Evolutionary conservation across 2,329 filamentous ascomycete species (phyloP), one percentile per base, ranked within the genome.

Genomic region (Aureobasidium uvarum): DNA sequence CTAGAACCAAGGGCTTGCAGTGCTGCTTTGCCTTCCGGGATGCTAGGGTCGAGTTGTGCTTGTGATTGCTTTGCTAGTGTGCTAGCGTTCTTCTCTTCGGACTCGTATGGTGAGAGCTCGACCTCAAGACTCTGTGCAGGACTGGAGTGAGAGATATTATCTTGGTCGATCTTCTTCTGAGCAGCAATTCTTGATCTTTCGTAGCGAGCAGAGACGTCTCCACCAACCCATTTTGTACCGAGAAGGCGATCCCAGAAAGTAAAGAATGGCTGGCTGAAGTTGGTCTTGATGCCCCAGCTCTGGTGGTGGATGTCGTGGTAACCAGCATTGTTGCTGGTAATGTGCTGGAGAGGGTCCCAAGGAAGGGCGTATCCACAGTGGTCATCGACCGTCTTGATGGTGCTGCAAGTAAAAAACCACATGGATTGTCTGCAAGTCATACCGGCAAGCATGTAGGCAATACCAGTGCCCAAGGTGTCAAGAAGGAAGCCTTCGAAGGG

Each of bases 231-330:
- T 77, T 86, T 89, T 28, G 95, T 99, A 60, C 88, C 87, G 25
- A 96, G 81, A 33, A 92, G 74, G 54, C 85, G 83, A 76, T 99
- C 95, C 92, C 95, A 98, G 46, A 66, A 62, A 41, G 64, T 66
- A 56, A 66, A 66, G 48, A 66, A 66, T 8, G 64, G 56, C 48
- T 66, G 64, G 5, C 88, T 89, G 77, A 92, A 96, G 79, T 96
- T 96, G 69, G 89, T 90, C 84, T 98, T 99, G 83, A 99, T 96
- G 66, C 95, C 95, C 93, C 94, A 98, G 78, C 91, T 96, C 79
- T 99, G 95, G 79, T 99, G 95, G 78, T 99, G 95, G 66, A 99
- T 94, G 74, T 99, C 95, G 75, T 99, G 95, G 78, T 98, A 99
- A 41, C 88, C 89, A 31, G 95, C 94, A 71, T 98, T 97, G 82